Conservation (phyloP, 352 stramenopile species). For the Globisporangium alternatum region DNA sequence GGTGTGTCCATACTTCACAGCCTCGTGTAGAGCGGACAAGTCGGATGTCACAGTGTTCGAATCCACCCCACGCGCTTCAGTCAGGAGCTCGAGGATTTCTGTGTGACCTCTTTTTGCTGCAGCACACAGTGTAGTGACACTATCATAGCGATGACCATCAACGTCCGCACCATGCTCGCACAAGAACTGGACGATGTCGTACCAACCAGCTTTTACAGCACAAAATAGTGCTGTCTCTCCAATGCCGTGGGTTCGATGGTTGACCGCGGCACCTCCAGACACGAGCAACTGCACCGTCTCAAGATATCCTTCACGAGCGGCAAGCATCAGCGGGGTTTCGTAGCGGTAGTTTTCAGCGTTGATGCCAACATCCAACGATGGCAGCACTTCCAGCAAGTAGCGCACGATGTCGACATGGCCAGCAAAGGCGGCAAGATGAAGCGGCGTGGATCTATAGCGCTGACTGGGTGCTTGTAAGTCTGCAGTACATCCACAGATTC, state of each 20-base stretch:
- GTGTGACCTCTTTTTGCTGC: background rate
- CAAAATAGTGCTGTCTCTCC: background rate
- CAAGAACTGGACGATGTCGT: background rate
- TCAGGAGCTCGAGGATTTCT: background rate
- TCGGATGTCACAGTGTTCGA: background rate
- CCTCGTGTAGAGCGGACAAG: background rate
- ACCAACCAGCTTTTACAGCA: background rate
- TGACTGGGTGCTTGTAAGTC: background rate
- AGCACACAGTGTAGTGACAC: background rate
- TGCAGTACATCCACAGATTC: background rate
- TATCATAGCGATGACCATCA: background rate
- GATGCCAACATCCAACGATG: background rate
- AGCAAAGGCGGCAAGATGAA: background rate
- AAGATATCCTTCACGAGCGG: background rate
- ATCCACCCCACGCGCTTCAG: background rate
- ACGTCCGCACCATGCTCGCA: background rate
- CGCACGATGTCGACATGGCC: background rate
- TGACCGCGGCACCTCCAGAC: background rate
- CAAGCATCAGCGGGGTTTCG: background rate
- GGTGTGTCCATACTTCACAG: background rate
- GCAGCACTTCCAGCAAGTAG: background rate
- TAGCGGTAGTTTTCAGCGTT: background rate
- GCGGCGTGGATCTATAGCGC: background rate
- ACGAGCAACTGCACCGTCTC: background rate
- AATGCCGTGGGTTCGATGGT: background rate